Conservation (phyloP, 164 flowering plant species). For the Buxus sempervirens region DNA sequence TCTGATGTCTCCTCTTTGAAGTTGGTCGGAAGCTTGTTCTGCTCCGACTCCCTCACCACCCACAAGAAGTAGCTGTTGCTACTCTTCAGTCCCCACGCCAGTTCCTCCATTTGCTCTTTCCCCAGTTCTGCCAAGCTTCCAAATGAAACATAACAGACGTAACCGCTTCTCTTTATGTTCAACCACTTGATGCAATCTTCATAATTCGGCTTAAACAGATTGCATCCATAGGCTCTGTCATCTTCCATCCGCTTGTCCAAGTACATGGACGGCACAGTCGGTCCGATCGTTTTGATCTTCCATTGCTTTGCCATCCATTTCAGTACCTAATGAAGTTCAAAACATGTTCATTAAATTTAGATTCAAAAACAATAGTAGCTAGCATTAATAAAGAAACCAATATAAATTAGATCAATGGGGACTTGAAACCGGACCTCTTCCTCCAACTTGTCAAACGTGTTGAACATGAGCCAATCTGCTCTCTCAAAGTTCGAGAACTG, state of each 20-base stretch:
- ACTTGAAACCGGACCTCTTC: conserved; percentile 23
- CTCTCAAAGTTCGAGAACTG: conserved; percentile 36
- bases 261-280: conserved; percentile 41
- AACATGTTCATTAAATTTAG: background rate
- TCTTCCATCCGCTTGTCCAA: conserved; percentile 25
- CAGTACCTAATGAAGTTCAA: conserved; percentile 12
- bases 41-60: conserved; percentile 21
- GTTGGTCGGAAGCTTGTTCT: conserved; percentile 32
- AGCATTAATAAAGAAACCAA: too few relatives aligned
- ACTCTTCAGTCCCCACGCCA: conserved; percentile 21
- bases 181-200: conserved; percentile 34
- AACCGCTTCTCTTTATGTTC: conserved; percentile 16
- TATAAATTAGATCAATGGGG: too few relatives aligned
- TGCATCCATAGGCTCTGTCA: conserved; percentile 29
- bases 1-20: conserved; percentile 25
- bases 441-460: conserved; percentile 42
- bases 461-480: conserved; percentile 33
- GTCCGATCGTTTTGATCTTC: conserved; percentile 30
- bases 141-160: conserved; percentile 40
- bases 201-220: conserved; percentile 20
- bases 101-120: conserved; percentile 31
- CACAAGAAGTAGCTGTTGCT: conserved; percentile 13
- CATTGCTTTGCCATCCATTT: conserved; percentile 25
- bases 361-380: too few relatives aligned
- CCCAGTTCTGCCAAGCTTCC: conserved; percentile 31